A percentile compares a stretch with the other conserved stretches of the same genome.
Evolutionary conservation across 306 rosid species (phyloP).

Genomic region (Geum urbanum): DNA sequence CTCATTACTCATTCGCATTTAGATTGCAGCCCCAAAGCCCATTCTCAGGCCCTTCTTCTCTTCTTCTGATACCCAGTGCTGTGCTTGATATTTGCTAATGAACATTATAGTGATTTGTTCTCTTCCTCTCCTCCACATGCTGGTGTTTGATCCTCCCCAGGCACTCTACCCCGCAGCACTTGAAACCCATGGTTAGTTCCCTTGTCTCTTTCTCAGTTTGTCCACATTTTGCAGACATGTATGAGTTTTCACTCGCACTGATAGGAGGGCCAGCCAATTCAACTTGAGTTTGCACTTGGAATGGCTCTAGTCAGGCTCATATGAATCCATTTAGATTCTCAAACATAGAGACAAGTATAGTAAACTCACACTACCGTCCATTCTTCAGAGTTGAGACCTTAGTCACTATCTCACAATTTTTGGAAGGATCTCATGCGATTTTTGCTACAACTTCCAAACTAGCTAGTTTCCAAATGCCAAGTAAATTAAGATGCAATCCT

Average conservation of each 20-base stretch:
- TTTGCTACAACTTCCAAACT: too few relatives aligned
- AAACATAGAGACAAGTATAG: not conserved
- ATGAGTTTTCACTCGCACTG: slow-evolving; percentile 4
- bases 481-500: too few relatives aligned
- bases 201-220: not conserved
- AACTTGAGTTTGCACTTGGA: not conserved
- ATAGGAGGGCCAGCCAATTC: slow-evolving; percentile 3
- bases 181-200: not conserved
- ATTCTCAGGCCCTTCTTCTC: too few relatives aligned
- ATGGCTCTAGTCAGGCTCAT: not conserved
- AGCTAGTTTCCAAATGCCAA: too few relatives aligned
- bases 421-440: not conserved
- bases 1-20: too few relatives aligned
- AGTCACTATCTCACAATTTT: not conserved
- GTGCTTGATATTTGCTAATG: not conserved
- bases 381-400: too few relatives aligned
- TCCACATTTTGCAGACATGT: not conserved
- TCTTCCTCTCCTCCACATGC: slow-evolving; percentile 15
- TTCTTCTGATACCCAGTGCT: too few relatives aligned
- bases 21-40: too few relatives aligned
- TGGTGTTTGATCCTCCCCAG: slow-evolving; percentile 20
- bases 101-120: not conserved
- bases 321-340: not conserved
- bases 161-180: slow-evolving; percentile 20
- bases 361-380: not conserved